Percentiles rank a stretch among this genome's conserved stretches.
These are phyloP conservation scores for Talaromyces trachyspermus DNA, from an alignment of 495 filamentous ascomycete species.

Conservation along the genomic window DNA sequence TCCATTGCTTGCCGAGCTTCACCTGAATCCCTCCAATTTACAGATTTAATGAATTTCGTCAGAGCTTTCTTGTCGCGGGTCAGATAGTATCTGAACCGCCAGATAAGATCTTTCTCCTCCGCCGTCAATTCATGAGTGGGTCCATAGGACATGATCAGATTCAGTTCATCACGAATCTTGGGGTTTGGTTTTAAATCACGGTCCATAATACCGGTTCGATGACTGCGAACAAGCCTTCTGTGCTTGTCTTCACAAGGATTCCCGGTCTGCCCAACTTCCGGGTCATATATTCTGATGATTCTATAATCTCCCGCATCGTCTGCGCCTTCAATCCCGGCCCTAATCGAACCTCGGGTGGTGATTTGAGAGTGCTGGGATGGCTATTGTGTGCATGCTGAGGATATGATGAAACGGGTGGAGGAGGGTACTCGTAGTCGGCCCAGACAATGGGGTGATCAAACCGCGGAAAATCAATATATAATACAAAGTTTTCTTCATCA, in stretches of 20 bases:
- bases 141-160: conserved; percentile 83
- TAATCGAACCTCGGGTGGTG: conserved; percentile 72
- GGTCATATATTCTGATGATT: conserved; percentile 83
- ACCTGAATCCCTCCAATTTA: conserved; percentile 81
- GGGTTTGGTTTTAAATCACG: conserved; percentile 92
- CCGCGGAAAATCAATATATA: conserved; percentile 86
- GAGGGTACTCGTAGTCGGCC: conserved; percentile 83
- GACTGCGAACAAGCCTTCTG: conserved; percentile 79
- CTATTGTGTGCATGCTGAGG: conserved; percentile 53
- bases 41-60: conserved; percentile 96
- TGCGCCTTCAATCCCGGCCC: conserved; percentile 72
- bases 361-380: conserved; percentile 63
- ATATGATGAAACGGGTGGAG: conserved; percentile 70
- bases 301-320: conserved; percentile 43
- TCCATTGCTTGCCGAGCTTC: conserved; percentile 86
- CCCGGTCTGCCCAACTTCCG: conserved; percentile 77
- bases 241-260: conserved; percentile 97
- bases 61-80: conserved; percentile 88
- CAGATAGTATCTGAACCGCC: conserved; percentile 92
- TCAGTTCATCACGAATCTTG: conserved; percentile 91
- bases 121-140: conserved; percentile 80
- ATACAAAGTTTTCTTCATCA: conserved; percentile 55
- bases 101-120: conserved; percentile 91
- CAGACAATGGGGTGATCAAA: conserved; percentile 97
- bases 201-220: conserved; percentile 87